phyloP scores from a whole-genome alignment of 2,329 filamentous ascomycete genomes.

The Ascochyta viciae-villosae region DNA sequence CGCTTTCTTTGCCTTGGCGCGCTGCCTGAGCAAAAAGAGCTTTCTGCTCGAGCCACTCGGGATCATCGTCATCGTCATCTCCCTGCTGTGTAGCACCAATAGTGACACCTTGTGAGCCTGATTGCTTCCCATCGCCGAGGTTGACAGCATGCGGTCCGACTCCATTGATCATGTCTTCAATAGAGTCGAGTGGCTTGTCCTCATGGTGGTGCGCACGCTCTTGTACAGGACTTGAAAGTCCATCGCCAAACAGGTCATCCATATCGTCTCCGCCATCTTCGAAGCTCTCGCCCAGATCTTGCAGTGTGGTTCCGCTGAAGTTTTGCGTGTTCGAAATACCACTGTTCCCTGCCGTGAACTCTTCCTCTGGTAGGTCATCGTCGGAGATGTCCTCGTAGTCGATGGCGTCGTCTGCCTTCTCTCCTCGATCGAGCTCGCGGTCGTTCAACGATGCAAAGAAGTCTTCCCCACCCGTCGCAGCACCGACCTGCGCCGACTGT shows the following conservation, averaged over 20 bases:
- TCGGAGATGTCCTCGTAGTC: slow-evolving; percentile 93
- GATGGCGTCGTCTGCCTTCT: slow-evolving; percentile 90
- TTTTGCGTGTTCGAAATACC: slow-evolving; percentile 29
- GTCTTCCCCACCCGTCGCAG: slow-evolving; percentile 27
- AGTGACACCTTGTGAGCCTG: slow-evolving; percentile 23
- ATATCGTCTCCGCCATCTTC: slow-evolving; percentile 17
- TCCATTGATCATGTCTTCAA: slow-evolving; percentile 29
- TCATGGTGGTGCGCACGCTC: slow-evolving; percentile 42
- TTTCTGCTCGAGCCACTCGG: slow-evolving; percentile 44
- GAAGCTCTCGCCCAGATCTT: slow-evolving; percentile 58
- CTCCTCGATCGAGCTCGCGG: slow-evolving; percentile 57
- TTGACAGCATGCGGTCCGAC: slow-evolving; percentile 11
- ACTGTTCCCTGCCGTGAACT: slow-evolving; percentile 42
- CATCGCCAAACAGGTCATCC: slow-evolving; percentile 42
- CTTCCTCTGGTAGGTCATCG: slow-evolving; percentile 84
- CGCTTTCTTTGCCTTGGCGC: slow-evolving; percentile 45
- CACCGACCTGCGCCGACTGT: slow-evolving; percentile 27
- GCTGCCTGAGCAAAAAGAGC: slow-evolving; percentile 42
- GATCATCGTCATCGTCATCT: slow-evolving; percentile 43
- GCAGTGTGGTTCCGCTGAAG: slow-evolving; percentile 42
- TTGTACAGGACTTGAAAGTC: slow-evolving; percentile 33
- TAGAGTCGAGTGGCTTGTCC: slow-evolving; percentile 48
- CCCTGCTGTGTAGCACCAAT: slow-evolving; percentile 28
- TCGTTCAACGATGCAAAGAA: slow-evolving; percentile 38
- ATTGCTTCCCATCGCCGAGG: slow-evolving; percentile 24